These are phyloP conservation scores for Linanthus parryae DNA, from an alignment of 148 eudicot genomes.

Conservation along the genomic window DNA sequence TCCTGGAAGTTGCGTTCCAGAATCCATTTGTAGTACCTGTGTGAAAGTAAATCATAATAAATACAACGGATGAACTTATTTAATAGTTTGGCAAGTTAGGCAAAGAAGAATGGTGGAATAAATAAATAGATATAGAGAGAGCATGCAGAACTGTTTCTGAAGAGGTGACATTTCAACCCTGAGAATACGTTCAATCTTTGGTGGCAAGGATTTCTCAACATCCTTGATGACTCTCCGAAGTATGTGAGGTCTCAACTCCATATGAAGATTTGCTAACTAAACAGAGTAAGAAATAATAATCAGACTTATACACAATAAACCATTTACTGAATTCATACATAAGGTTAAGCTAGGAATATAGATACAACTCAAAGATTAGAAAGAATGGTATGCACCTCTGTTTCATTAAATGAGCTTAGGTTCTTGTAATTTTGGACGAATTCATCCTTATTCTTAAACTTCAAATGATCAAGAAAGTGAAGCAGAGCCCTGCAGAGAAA, in stretches of 20 bases:
- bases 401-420: conserved; percentile 92
- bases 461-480: conserved; percentile 91
- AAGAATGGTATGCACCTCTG: conserved; percentile 45
- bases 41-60: conserved; percentile 1
- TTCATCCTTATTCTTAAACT: conserved; percentile 82
- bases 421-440: conserved; percentile 97
- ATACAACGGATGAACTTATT: too few species aligned
- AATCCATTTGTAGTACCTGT: conserved; percentile 98
- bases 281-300: too few species aligned
- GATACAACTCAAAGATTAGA: background rate
- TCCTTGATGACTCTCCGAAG: conserved; percentile 97
- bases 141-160: conserved; percentile 93
- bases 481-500: conserved; percentile 79
- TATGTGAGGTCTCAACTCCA: conserved; percentile 97
- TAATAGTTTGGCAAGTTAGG: too few species aligned
- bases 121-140: background rate
- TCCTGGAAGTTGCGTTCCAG: conserved; percentile 96
- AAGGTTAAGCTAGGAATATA: too few species aligned
- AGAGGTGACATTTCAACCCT: conserved; percentile 99
- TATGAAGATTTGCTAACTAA: conserved; percentile 96
- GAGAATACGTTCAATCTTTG: conserved; percentile 94
- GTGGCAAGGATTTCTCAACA: conserved; percentile 98
- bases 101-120: background rate
- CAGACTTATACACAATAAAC: too few species aligned
- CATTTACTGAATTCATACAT: too few species aligned